Conservation (phyloP, 106 monocot species). For the Ottelia alismoides region DNA sequence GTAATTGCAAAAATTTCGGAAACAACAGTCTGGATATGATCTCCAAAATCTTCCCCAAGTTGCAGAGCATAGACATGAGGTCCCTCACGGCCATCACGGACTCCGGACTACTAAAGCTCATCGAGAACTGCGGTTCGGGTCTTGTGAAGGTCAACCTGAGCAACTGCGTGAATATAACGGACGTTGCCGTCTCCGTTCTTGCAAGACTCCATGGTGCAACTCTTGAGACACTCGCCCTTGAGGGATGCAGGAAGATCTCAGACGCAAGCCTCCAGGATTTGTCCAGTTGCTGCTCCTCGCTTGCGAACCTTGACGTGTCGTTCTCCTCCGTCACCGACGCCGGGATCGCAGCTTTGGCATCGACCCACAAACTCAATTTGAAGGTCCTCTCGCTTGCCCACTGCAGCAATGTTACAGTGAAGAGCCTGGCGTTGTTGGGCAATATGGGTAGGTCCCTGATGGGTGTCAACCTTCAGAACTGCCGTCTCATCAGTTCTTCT, state of each 20-base stretch:
- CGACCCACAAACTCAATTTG: constrained; percentile 45
- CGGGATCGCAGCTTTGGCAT: constrained; percentile 47
- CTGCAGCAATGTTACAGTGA: constrained; percentile 35
- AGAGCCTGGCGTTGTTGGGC: constrained; percentile 41
- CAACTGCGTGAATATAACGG: constrained; percentile 52
- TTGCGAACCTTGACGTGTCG: constrained; percentile 64
- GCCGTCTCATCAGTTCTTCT: constrained; percentile 34
- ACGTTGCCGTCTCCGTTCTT: constrained; percentile 23
- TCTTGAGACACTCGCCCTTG: constrained; percentile 46
- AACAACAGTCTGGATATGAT: constrained; percentile 44
- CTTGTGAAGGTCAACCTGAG: constrained; percentile 55
- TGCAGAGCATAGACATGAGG: constrained; percentile 46
- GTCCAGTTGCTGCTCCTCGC: constrained; percentile 28
- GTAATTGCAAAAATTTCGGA: constrained; percentile 52
- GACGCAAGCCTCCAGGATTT: constrained; percentile 41
- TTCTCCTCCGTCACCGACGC: constrained; percentile 39
- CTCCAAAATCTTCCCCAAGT: constrained; percentile 40
- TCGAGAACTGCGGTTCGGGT: constrained; percentile 23
- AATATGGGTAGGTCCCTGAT: constrained; percentile 39
- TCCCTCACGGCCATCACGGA: constrained; percentile 48
- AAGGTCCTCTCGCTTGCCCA: constrained; percentile 53
- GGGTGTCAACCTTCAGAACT: constrained; percentile 64
- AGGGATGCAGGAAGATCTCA: constrained; percentile 46
- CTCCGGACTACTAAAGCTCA: constrained; percentile 34
- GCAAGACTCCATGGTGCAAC: constrained; percentile 44